These are phyloP conservation scores for Solanum bukasovii DNA, from an alignment of 257 asterid species.

Conservation along the genomic window DNA sequence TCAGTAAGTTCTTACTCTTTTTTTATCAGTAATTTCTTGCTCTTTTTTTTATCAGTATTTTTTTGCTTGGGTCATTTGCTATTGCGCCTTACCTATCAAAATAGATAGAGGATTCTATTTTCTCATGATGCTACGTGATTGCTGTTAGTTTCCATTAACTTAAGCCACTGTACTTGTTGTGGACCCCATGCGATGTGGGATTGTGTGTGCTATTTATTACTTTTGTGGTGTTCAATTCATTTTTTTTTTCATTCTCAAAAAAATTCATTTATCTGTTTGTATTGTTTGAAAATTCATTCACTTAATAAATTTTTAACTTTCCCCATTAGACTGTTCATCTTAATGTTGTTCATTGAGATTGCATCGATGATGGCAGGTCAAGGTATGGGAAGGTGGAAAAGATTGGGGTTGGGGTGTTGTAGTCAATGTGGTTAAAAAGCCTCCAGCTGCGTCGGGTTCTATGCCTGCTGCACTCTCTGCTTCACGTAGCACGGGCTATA, in stretches of 20 bases:
- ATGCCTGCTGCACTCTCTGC: constrained; percentile 88
- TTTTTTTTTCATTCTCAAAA: not conserved
- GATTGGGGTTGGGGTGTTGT: constrained; percentile 99
- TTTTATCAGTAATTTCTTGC: not conserved
- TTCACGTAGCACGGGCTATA: constrained; percentile 68
- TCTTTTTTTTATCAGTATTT: not conserved
- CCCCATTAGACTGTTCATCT: not conserved
- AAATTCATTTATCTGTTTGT: not conserved
- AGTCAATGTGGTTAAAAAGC: constrained; percentile 80
- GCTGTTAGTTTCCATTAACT: not conserved
- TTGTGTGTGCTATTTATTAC: not conserved
- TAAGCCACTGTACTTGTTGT: not conserved
- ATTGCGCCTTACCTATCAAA: not conserved
- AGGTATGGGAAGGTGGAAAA: constrained; percentile 86
- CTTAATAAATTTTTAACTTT: not conserved
- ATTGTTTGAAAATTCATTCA: not conserved
- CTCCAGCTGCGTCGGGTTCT: constrained; percentile 58
- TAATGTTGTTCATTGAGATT: constrained; percentile 4
- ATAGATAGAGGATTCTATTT: not conserved
- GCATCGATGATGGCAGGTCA: constrained; percentile 43
- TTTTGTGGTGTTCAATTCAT: not conserved
- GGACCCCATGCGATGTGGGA: not conserved
- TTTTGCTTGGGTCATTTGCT: not conserved
- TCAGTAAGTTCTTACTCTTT: not conserved
- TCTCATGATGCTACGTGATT: not conserved